Base-by-base conservation (phyloP, 2,329 filamentous ascomycete genomes). In the Podosphaera leucotricha region DNA sequence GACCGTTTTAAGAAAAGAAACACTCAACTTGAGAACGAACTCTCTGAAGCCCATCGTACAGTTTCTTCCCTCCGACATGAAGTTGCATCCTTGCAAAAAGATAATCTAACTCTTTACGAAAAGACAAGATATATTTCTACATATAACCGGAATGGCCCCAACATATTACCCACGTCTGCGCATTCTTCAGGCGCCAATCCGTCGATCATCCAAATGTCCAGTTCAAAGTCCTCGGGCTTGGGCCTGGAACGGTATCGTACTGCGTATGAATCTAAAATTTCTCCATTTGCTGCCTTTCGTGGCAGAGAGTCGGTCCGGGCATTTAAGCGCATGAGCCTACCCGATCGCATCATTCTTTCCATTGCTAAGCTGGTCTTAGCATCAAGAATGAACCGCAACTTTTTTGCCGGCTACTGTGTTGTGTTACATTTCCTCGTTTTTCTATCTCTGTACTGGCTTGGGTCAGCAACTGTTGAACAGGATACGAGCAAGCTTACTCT, bases 1-100 rank as follows among this genome's bases (percentile, higher is more conserved):
- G 90, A 98, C 62, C 83, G 90, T 43, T 98, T 95, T 72, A 95
- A 94, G 68, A 84, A 92, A 66, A 83, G 86, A 57, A 95, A 93
- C 51, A 66, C 75, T 0, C 81, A 98, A 59, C 72, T 98, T 19
- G 90, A 95, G 62, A 74, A 80, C 47, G 87, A 95, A 56, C 67
- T 95, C 8, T 84, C 85, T 5, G 85, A 92, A 51, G 72, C 73
- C 28, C 84, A 95, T 60, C 71, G 75, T 40, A 80, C 73, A 0
- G 76, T 94, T 19, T 87, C 85, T 18, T 80, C 86, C 30, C 67
- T 98, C 40, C 76, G 90, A 38, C 83, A 92, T 54, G 90, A 98
- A 59, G 75, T 95, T 47, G 79, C 85, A 5, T 83, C 85, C 1
- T 66, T 98, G 36, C 92, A 98, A 57, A 92, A 86, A 59, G 90